Percentiles rank a stretch among this genome's conserved stretches.
These are phyloP conservation scores for Pseudofabraea citricarpa DNA, from an alignment of 2,329 filamentous ascomycete genomes.

Conservation along the genomic window DNA sequence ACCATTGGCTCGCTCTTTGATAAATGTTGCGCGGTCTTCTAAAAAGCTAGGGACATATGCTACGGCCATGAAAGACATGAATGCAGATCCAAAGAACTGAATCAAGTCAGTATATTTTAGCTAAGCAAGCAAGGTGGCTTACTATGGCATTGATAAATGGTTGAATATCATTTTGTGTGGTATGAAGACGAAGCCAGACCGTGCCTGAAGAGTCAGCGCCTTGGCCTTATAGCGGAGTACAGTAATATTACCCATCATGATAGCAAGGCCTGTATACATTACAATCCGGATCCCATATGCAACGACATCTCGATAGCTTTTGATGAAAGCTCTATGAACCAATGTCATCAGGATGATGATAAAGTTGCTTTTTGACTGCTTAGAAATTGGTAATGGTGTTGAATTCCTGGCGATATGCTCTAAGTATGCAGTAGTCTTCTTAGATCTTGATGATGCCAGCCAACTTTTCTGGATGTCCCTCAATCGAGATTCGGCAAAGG, in stretches of 20 bases:
- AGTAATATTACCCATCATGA: constrained; percentile 67
- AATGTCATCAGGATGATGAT: constrained; percentile 53
- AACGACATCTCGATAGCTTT: constrained; percentile 78
- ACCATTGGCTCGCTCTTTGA: constrained; percentile 77
- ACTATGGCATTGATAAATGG: constrained; percentile 77
- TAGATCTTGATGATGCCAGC: constrained; percentile 40
- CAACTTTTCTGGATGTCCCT: constrained; percentile 50
- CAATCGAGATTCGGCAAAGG: constrained; percentile 42
- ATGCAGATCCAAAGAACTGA: constrained; percentile 64
- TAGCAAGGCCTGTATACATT: constrained; percentile 76
- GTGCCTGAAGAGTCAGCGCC: constrained; percentile 37
- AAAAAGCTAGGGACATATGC: constrained; percentile 82
- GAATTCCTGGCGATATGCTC: constrained; percentile 9
- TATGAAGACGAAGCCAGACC: constrained; percentile 70
- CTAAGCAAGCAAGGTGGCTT: constrained; percentile 13
- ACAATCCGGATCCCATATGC: constrained; percentile 77
- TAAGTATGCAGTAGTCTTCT: constrained; percentile 26
- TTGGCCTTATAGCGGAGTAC: neutral
- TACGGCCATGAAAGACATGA: constrained; percentile 78
- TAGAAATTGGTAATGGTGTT: constrained; percentile 8
- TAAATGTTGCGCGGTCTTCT: constrained; percentile 68
- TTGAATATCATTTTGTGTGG: constrained; percentile 69
- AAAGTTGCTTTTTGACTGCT: constrained; percentile 25
- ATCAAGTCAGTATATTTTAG: constrained; percentile 1
- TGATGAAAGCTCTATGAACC: constrained; percentile 75